Evolutionary conservation across 768 basidiomycete species (phyloP).

Genomic region (Hygrophorus pudorinus): DNA sequence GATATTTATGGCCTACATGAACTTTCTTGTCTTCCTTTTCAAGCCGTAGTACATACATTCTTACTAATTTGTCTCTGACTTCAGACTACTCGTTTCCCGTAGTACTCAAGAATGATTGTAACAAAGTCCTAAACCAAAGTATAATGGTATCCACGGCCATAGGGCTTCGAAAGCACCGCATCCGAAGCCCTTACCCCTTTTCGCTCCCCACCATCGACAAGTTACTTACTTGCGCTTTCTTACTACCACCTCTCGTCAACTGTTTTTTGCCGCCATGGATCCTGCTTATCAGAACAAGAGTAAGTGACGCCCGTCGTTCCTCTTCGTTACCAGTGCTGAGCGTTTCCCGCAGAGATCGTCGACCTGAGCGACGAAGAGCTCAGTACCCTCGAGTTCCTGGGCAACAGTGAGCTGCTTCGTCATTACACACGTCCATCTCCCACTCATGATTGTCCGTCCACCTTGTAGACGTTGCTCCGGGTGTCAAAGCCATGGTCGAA

Average conservation of each 20-base stretch:
- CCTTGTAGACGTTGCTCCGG: slow-evolving; percentile 18
- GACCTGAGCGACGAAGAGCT: slow-evolving; percentile 16
- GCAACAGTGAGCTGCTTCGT: slow-evolving; percentile 16
- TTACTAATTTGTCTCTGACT: too few relatives aligned
- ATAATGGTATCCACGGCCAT: slow-evolving; percentile 29
- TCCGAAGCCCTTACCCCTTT: too few relatives aligned
- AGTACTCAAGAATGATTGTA: too few relatives aligned
- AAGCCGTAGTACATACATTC: too few relatives aligned
- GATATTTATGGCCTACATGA: too few relatives aligned
- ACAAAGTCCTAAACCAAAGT: slow-evolving; percentile 4
- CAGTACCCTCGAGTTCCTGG: slow-evolving; percentile 13
- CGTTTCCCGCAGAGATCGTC: slow-evolving; percentile 18
- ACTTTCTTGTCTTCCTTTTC: too few relatives aligned
- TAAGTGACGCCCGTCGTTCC: slow-evolving; percentile 18
- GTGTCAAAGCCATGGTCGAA: too few relatives aligned
- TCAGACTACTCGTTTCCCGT: too few relatives aligned
- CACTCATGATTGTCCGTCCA: slow-evolving; percentile 16
- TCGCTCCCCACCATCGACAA: slow-evolving; percentile 3
- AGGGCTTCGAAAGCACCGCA: slow-evolving; percentile 45
- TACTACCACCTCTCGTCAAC: slow-evolving; percentile 4
- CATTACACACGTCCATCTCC: slow-evolving; percentile 16
- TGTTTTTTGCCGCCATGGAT: slow-evolving; percentile 10
- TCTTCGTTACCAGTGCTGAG: slow-evolving; percentile 17
- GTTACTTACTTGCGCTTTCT: slow-evolving; percentile 1
- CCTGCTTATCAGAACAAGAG: slow-evolving; percentile 17